Evolutionary conservation across 2,329 filamentous ascomycete genomes (phyloP).

Genomic region (Alternaria tenuissima): DNA sequence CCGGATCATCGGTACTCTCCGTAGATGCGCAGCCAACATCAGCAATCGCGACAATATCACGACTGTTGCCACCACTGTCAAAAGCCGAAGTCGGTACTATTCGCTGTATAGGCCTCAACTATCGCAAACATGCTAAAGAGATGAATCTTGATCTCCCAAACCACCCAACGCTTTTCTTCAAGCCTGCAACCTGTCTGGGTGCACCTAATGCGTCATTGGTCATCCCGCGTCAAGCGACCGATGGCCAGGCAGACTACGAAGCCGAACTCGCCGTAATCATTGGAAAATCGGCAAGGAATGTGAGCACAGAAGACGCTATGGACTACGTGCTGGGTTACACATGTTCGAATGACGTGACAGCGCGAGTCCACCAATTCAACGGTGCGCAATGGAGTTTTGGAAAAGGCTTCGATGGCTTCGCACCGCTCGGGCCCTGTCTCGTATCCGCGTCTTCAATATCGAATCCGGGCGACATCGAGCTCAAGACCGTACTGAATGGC

Average conservation of each 20-base stretch:
- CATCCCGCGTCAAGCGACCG: not conserved
- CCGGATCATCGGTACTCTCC: constrained; percentile 15
- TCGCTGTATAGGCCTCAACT: constrained; percentile 58
- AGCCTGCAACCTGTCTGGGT: constrained; percentile 43
- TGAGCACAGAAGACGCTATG: not conserved
- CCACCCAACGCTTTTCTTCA: constrained; percentile 29
- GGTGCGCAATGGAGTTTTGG: not conserved
- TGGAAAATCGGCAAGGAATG: not conserved
- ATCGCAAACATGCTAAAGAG: constrained; percentile 28
- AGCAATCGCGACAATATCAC: constrained; percentile 15
- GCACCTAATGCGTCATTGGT: not conserved
- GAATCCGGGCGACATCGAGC: constrained; percentile 51
- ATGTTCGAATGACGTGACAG: not conserved
- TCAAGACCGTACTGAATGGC: constrained; percentile 57
- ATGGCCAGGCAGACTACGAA: not conserved
- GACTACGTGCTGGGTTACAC: not conserved
- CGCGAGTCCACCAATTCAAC: not conserved
- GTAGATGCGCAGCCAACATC: constrained; percentile 9
- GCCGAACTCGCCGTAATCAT: not conserved
- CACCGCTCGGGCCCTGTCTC: constrained; percentile 46
- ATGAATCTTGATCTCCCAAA: constrained; percentile 24
- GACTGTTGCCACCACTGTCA: constrained; percentile 47
- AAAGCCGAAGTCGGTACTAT: constrained; percentile 52
- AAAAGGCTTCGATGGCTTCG: not conserved
- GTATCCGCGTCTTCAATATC: constrained; percentile 52